phyloP scores from a whole-genome alignment of 495 filamentous ascomycete genomes.

The Xylaria longipes region DNA sequence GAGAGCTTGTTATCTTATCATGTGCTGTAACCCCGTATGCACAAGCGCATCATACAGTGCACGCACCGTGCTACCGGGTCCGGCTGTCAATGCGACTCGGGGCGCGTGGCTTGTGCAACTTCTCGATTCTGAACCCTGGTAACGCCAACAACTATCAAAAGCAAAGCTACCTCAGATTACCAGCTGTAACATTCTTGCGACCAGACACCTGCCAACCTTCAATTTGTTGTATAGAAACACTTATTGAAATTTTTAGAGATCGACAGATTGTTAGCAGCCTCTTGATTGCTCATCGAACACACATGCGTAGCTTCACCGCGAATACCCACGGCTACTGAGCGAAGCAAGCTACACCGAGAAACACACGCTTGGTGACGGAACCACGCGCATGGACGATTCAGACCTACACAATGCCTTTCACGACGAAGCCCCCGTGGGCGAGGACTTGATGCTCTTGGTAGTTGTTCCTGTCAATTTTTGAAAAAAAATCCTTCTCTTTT shows the following conservation, averaged over 20 bases:
- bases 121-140: constrained; percentile 8
- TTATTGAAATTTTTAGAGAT: background rate
- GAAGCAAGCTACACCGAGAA: background rate
- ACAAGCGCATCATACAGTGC: constrained; percentile 22
- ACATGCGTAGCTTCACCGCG: constrained; percentile 8
- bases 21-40: constrained; percentile 5
- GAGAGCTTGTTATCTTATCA: constrained; percentile 17
- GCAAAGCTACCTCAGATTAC: background rate
- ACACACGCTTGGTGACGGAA: constrained; percentile 29
- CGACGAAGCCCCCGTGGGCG: constrained; percentile 53
- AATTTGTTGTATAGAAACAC: constrained; percentile 2
- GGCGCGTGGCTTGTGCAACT: constrained; percentile 20
- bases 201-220: background rate
- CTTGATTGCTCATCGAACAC: background rate
- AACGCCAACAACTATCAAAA: background rate
- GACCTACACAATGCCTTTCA: constrained; percentile 59
- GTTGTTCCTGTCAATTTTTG: background rate
- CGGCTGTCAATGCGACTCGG: background rate
- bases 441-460: constrained; percentile 62
- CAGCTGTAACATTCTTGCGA: background rate
- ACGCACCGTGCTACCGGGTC: background rate
- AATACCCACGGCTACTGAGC: background rate
- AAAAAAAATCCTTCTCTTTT: background rate
- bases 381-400: constrained; percentile 60
- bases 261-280: background rate